These are phyloP conservation scores for Flueggea neowawraea DNA, from an alignment of 441 rosid genomes.

Conservation along the genomic window DNA sequence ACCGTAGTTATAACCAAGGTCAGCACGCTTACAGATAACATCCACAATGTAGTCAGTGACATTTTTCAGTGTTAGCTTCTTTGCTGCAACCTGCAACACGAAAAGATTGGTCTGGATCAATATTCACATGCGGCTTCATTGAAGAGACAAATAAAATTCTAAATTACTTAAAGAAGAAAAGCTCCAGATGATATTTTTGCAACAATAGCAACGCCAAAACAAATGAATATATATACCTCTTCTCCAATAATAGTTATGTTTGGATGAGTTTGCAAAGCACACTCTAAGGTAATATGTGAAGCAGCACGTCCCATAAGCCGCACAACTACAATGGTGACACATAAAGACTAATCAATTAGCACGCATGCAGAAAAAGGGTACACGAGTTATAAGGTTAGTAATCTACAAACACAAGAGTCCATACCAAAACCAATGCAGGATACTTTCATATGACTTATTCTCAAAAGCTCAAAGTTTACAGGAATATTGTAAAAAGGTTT, in stretches of 20 bases:
- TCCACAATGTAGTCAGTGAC: conserved; percentile 91
- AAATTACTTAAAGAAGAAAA: too few species aligned
- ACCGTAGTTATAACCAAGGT: conserved; percentile 83
- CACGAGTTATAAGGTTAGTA: too few species aligned
- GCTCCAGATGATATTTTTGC: too few species aligned
- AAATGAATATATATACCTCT: conserved; percentile 43
- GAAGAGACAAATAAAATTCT: background rate
- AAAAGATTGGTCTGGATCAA: conserved; percentile 4
- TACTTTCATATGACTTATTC: too few species aligned
- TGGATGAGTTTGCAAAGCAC: conserved; percentile 99
- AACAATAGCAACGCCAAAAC: too few species aligned
- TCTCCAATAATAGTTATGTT: conserved; percentile 94
- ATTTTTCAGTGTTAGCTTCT: conserved; percentile 83
- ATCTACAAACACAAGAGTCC: too few species aligned
- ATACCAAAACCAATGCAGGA: too few species aligned
- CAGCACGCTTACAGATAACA: conserved; percentile 79
- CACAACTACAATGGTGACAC: conserved; percentile 57
- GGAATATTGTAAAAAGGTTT: background rate
- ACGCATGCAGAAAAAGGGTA: background rate
- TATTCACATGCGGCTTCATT: background rate
- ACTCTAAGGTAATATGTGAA: conserved; percentile 97
- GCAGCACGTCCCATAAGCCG: conserved; percentile 99
- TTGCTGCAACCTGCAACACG: conserved; percentile 74
- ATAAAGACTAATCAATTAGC: conserved; percentile 3
- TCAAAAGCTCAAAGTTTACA: too few species aligned